Percentiles rank a stretch among this genome's conserved stretches.
Evolutionary conservation across 2,329 filamentous ascomycete genomes (phyloP).

Genomic region (Bipolaris victoriae): DNA sequence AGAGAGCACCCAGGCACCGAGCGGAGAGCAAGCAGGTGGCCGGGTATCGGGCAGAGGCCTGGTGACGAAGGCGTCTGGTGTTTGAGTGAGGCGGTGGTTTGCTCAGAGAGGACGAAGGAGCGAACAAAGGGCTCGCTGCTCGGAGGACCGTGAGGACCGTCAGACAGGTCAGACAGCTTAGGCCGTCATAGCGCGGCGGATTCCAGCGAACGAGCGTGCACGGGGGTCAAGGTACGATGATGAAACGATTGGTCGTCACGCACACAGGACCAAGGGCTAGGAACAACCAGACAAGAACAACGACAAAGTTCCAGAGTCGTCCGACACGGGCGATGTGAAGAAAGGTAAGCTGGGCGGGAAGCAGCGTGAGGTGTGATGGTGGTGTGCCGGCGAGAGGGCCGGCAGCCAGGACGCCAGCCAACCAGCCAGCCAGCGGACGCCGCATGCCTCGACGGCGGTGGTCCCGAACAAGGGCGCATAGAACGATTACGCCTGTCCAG

Average conservation of each 20-base stretch:
- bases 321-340: slow-evolving; percentile 4
- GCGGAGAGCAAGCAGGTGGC: slow-evolving; percentile 36
- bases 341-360: slow-evolving; percentile 11
- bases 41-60: slow-evolving; percentile 29
- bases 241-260: slow-evolving; percentile 51
- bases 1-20: slow-evolving; percentile 48
- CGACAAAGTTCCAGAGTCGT: slow-evolving; percentile 14
- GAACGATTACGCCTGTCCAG: slow-evolving; percentile 42
- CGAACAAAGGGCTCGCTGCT: slow-evolving; percentile 44
- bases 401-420: neutral
- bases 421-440: slow-evolving; percentile 1
- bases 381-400: slow-evolving; percentile 20
- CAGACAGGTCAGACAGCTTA: slow-evolving; percentile 43
- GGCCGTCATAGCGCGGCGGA: slow-evolving; percentile 50
- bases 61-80: slow-evolving; percentile 36
- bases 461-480: slow-evolving; percentile 45
- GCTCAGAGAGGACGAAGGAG: slow-evolving; percentile 37
- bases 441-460: slow-evolving; percentile 41
- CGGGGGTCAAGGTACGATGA: slow-evolving; percentile 45
- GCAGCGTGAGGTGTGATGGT: slow-evolving; percentile 31
- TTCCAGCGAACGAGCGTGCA: slow-evolving; percentile 47
- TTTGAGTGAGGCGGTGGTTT: slow-evolving; percentile 33
- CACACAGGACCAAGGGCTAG: slow-evolving; percentile 39
- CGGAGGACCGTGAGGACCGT: slow-evolving; percentile 34
- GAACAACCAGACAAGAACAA: slow-evolving; percentile 20